phyloP scores from a whole-genome alignment of 331 rosid genomes.

The Pyrus hybrid region DNA sequence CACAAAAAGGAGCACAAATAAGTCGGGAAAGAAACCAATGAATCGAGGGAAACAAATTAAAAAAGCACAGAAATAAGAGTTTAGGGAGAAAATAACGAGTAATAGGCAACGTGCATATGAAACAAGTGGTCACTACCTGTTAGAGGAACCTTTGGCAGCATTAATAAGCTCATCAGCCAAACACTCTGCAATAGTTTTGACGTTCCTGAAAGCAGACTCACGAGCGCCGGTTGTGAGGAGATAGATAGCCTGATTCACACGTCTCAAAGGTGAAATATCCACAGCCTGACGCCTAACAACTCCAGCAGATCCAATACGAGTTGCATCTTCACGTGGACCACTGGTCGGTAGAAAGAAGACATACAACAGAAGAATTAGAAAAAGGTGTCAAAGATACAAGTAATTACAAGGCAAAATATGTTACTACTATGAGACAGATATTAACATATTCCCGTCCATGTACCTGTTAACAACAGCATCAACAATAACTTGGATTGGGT shows the following conservation, averaged over 20 bases:
- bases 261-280: conserved; percentile 55
- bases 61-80: neutral
- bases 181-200: conserved; percentile 66
- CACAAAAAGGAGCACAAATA: neutral
- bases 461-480: conserved; percentile 37
- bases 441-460: neutral
- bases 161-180: conserved; percentile 86
- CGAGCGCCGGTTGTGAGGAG: conserved; percentile 62
- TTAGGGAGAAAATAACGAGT: neutral
- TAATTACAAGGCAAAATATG: too few species aligned
- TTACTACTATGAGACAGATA: too few species aligned
- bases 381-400: neutral
- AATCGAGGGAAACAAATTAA: neutral
- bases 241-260: conserved; percentile 56
- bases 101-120: neutral
- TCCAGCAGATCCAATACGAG: conserved; percentile 53
- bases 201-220: conserved; percentile 58
- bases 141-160: conserved; percentile 88
- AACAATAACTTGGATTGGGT: too few species aligned
- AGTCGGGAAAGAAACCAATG: neutral
- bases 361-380: neutral
- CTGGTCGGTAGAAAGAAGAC: conserved; percentile 7
- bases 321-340: conserved; percentile 62
- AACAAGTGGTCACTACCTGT: conserved; percentile 37
- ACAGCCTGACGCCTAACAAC: conserved; percentile 62